Conservation (phyloP, 148 eudicot species). For the Persicaria maculosa region DNA sequence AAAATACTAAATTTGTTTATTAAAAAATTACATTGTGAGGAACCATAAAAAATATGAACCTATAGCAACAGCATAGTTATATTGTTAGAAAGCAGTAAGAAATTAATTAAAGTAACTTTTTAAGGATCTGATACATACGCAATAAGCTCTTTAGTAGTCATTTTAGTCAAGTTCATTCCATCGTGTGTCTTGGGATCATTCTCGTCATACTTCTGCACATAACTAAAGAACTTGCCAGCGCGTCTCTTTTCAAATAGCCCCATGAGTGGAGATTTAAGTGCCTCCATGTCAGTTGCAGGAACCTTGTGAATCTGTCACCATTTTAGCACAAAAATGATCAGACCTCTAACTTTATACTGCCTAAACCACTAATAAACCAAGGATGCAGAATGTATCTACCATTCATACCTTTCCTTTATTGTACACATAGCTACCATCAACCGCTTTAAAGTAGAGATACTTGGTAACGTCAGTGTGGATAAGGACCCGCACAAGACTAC, state of each 20-base stretch:
- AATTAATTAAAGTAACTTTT: not conserved
- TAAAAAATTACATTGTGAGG: not conserved
- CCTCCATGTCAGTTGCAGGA: conserved; percentile 98
- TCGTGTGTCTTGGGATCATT: conserved; percentile 75
- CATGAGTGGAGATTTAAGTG: conserved; percentile 93
- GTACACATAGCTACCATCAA: conserved; percentile 92
- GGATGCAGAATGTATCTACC: not conserved
- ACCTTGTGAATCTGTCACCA: conserved; percentile 74
- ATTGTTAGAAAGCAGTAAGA: not conserved
- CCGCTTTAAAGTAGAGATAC: conserved; percentile 82
- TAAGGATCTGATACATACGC: conserved; percentile 46
- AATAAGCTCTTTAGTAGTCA: conserved; percentile 76
- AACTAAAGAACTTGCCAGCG: conserved; percentile 79
- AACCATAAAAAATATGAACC: not conserved
- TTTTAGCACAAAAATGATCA: conserved; percentile 1
- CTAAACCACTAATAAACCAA: not conserved
- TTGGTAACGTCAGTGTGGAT: conserved; percentile 95
- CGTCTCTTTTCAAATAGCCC: conserved; percentile 95
- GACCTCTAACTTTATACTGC: not conserved
- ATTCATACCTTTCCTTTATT: conserved; percentile 83
- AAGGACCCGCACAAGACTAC: conserved; percentile 92
- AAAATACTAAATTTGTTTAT: not conserved
- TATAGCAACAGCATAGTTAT: no score
- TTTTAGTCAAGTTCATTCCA: conserved; percentile 82
- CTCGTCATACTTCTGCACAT: conserved; percentile 81